Conservation (phyloP, 2,329 filamentous ascomycete species). For the Pseudogymnoascus sp. region DNA sequence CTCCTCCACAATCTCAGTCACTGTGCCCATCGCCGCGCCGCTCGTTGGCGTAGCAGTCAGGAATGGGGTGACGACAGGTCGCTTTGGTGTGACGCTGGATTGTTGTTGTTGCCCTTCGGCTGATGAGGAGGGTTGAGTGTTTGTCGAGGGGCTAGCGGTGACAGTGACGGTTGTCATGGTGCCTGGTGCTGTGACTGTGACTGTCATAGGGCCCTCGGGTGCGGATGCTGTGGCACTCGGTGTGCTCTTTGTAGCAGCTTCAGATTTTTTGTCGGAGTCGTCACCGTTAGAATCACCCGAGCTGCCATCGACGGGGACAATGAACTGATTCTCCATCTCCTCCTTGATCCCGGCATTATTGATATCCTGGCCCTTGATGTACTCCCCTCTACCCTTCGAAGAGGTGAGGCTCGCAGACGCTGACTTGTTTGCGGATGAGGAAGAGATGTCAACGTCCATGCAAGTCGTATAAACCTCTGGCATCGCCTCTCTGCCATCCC, state of each 20-base stretch:
- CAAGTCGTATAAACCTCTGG: constrained; percentile 50
- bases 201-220: not conserved
- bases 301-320: not conserved
- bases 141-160: not conserved
- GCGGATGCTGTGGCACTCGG: not conserved
- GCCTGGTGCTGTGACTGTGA: not conserved
- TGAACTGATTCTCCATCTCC: not conserved
- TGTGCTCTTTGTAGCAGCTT: not conserved
- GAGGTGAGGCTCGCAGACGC: not conserved
- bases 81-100: not conserved
- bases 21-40: not conserved
- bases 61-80: not conserved
- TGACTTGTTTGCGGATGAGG: not conserved
- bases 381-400: not conserved
- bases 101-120: not conserved
- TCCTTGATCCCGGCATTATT: not conserved
- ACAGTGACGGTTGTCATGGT: not conserved
- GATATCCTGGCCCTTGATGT: not conserved
- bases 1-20: not conserved
- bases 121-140: not conserved
- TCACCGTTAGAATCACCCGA: not conserved
- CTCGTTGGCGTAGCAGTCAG: not conserved
- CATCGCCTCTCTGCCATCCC: constrained; percentile 32
- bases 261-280: not conserved
- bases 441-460: constrained; percentile 36